Evolutionary conservation across 768 basidiomycete species (phyloP), one percentile per base, ranked within the genome.

Genomic region (Naematelia encephala): DNA sequence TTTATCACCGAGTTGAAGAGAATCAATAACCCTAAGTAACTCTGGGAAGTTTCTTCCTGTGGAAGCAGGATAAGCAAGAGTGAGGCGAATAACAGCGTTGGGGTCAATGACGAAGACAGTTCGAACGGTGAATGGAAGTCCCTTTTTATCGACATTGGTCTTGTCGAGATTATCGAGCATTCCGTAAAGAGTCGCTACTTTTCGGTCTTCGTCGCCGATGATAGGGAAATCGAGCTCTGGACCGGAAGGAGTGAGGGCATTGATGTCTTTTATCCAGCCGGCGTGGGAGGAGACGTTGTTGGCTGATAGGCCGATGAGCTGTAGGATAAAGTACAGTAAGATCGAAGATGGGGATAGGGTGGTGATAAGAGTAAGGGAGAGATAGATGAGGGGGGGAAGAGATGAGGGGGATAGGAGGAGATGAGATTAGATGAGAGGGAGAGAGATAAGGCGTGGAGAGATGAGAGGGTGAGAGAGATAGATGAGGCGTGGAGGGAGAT

Each of bases 21-120:
- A 84, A 78, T 99, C 94, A 69, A 98, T 81, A 55, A 90, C 90
- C 58, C 86, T 82, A 1, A 69, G 51, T 34, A 73, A 51, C 54
- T 73, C 72, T 25, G 67, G 64, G 63, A 70, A 70, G 60, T 68
- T 68, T 30, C 72, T 55, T 11, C 94, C 96, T 69, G 93, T 92
- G 12, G 91, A 87, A 50, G 94, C 93, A 59, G 96, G 96, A 81
- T 98, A 98, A 25, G 91, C 80, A 65, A 99, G 69, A 14, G 85
- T 89, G 69, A 96, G 80, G 62, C 94, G 89, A 75, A 99, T 96
- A 70, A 85, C 83, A 81, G 96, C 91, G 80, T 90, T 91, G 46
- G 96, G 93, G 80, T 99, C 96, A 72, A 99, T 68, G 65, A 99
- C 81, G 79, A 94, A 99, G 61, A 99, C 96, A 5, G 91, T 96